Base-by-base conservation (phyloP, 805 yeast genomes). In the Teunomyces stri region DNA sequence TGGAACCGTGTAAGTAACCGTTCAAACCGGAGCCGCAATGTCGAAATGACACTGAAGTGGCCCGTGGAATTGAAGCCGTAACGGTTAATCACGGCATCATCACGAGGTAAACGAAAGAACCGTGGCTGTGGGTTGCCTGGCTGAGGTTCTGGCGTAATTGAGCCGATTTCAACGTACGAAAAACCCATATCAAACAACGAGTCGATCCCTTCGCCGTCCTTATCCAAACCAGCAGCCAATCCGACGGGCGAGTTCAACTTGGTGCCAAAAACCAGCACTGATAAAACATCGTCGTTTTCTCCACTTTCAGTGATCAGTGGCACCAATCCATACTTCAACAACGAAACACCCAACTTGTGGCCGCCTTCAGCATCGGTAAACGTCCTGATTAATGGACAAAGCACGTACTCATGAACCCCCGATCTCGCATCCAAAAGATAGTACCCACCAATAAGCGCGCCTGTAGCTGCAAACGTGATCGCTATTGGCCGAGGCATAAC, bases 41-140 rank as follows among this genome's bases (percentile, higher is more conserved):
- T 76, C 1, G 81, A 81, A 45, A 84, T 69, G 20, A 91, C 96
- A 29, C 69, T 78, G 53, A 81, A 79, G 62, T 90, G 97, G 38
- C 98, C 98, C 42, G 80, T 78, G 3, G 97, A 90, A 62, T 92
- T 92, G 76, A 92, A 91, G 1, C 98, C 98, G 62, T 91, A 92
- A 52, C 98, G 78, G 70, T 92, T 92, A 56, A 91, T 89, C 36
- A 92, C 96, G 4, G 97, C 97, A 47, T 81, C 86, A 64, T 92
- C 97, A 53, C 80, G 74, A 5, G 87, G 81, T 49, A 92, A 74
- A 57, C 98, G 80, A 73, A 91, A 92, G 59, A 92, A 88, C 49
- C 98, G 77, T 18, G 98, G 98, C 57, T 70, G 64, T n/a, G 97
- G 96, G 68, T 92, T 92, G 30, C 98, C 98, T 6, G 92, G 89